A percentile compares a stretch with the other conserved stretches of the same genome.
phyloP scores from a whole-genome alignment of 257 asterid species.

The Perilla frutescens region DNA sequence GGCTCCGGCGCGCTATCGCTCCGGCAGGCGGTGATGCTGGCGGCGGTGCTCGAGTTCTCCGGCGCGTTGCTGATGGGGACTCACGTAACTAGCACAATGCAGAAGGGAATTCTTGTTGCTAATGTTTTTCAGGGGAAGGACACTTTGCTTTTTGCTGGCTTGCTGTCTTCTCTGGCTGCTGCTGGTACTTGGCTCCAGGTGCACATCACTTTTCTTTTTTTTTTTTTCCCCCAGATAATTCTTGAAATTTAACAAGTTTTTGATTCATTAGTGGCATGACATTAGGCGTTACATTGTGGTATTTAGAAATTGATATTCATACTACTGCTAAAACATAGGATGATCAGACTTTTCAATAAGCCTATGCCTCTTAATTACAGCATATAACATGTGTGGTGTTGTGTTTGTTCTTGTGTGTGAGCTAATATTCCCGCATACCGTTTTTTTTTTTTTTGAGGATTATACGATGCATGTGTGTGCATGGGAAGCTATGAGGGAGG shows the following conservation, averaged over 20 bases:
- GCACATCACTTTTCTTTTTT: background rate
- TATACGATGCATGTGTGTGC: too few species aligned
- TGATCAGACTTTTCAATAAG: background rate
- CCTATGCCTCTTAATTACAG: background rate
- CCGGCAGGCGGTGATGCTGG: slow-evolving; percentile 83
- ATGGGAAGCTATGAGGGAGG: too few species aligned
- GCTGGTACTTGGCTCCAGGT: slow-evolving; percentile 99
- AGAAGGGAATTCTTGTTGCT: slow-evolving; percentile 91
- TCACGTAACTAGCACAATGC: slow-evolving; percentile 95
- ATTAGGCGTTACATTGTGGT: background rate
- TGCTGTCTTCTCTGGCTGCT: slow-evolving; percentile 89
- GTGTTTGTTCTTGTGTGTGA: too few species aligned
- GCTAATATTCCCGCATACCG: too few species aligned
- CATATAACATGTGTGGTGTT: too few species aligned
- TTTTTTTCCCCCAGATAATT: too few species aligned
- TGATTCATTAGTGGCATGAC: background rate
- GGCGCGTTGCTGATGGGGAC: slow-evolving; percentile 95
- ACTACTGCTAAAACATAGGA: background rate
- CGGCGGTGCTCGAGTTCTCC: slow-evolving; percentile 85
- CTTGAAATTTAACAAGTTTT: background rate
- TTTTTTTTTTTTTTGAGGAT: too few species aligned
- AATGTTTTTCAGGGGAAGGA: slow-evolving; percentile 87
- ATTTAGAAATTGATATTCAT: too few species aligned
- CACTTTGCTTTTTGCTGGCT: slow-evolving; percentile 85
- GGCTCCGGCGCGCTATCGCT: slow-evolving; percentile 92